Base-by-base conservation (phyloP, 2,329 filamentous ascomycete genomes). In the Trichophyton simii region DNA sequence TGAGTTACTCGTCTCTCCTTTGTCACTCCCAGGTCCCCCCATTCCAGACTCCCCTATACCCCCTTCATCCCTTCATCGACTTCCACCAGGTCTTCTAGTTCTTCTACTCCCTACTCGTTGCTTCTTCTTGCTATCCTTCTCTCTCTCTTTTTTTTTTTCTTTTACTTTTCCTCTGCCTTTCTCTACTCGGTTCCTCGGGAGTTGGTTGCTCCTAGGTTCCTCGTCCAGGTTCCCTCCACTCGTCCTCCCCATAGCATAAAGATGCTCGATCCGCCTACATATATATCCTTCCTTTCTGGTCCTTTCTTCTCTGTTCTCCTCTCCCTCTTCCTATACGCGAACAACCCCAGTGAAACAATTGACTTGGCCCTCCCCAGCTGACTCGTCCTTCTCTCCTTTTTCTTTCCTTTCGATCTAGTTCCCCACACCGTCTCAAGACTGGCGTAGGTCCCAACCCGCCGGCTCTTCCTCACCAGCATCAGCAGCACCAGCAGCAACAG, bases 351-450 rank as follows among this genome's bases (percentile, higher is more conserved):
- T 55, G 60, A 63, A 60, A 60, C 61, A 59, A 41, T 50, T 55
- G 36, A 60, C 59, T 66, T 55, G 28, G 11, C 13, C 18, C 7
- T 52, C 46, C 13, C 46, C 46, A 28, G 20, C 46, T 52, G 60
- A 62, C 58, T 48, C 20, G 57, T 57, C 57, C 60, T 59, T 28
- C 60, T 65, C 54, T 60, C 63, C 13, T 59, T 61, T 44, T 63
- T 58, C 28, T 50, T 50, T 22, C 59, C 38, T 58, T 48, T 44
- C 41, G 59, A 58, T 48, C 60, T 63, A 77, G 75, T 66, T 74
- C 74, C 57, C 69, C 74, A 60, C 76, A 76, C 63, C 72, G 74
- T 54, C 70, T 75, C 67, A 76, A 76, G 64, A 74, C 73, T 48
- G 72, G 72, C 62, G 67, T 71, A 22, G 58, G 63, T n/a, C 64